Base-by-base conservation (phyloP, 2,329 filamentous ascomycete species). In the Pseudogymnoascus sp. region DNA sequence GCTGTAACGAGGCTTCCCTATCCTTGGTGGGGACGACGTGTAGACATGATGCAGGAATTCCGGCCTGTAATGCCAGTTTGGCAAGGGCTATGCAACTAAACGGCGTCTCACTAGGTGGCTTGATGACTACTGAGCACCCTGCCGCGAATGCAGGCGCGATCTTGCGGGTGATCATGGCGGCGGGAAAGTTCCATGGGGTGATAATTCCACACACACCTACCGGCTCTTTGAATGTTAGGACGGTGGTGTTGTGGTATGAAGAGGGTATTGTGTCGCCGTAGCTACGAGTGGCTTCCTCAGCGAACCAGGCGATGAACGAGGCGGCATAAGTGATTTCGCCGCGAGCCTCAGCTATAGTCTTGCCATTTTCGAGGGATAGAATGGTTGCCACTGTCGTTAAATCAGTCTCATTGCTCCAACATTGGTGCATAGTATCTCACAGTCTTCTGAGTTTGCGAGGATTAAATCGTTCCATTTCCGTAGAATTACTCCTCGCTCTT, bases 191-290 rank as follows among this genome's bases (percentile, higher is more conserved):
- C 88, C 88, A 90, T 4, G 88, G 88, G 1, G 90, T 86, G 16
- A 91, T 75, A 0, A 87, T 88, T 2, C 73, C 78, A 0, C 83
- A 80, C 8, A 89, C 86, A 62, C 88, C 88, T 64, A 90, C 81
- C 0, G 88, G 88, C 73, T 90, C 88, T 77, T 93, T 93, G 68
- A 92, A 82, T 0, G 87, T 89, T 65, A 93, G 83, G 2, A 87
- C 80, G 12, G 89, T 80, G 6, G 89, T 78, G 33, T 85, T 84
- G 0, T 89, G 84, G 0, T 83, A 76, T 0, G 88, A 78, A 0
- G 41, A 43, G 19, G 41, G 41, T 43, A 43, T 7, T 3, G 87
- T 80, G 0, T 81, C 81, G 14, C 89, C 89, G 26, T 82, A 79
- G n/a, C 87, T 81, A 33, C 84, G 78, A 73, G 87, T 78, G 70